Percentiles rank a stretch among this genome's conserved stretches.
Evolutionary conservation across 441 rosid genomes (phyloP).

Genomic region (Viola pubescens): DNA sequence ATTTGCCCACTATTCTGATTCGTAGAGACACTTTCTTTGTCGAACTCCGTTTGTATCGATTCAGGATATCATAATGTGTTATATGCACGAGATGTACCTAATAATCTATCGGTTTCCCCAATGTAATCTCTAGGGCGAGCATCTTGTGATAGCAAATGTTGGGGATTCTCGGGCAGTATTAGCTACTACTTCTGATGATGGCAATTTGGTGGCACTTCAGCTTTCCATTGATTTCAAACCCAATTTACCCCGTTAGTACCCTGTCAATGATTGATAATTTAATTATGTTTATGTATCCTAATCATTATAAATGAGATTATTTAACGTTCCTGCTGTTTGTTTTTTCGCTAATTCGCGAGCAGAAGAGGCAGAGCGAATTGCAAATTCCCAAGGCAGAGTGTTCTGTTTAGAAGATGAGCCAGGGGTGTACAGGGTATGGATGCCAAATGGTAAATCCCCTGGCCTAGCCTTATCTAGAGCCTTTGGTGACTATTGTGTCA

Average conservation of each 20-base stretch:
- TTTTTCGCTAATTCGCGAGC: constrained; percentile 10
- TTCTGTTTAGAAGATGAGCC: constrained; percentile 72
- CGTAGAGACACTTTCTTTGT: no score
- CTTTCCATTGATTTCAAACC: constrained; percentile 81
- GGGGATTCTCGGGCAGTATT: constrained; percentile 90
- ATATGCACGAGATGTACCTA: neutral
- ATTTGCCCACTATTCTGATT: no score
- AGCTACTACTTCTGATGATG: constrained; percentile 55
- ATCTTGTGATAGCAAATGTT: constrained; percentile 58
- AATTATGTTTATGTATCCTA: no score
- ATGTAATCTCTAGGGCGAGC: neutral
- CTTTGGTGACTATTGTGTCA: constrained; percentile 80
- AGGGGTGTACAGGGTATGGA: constrained; percentile 71
- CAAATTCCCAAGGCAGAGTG: constrained; percentile 51
- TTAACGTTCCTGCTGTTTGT: neutral
- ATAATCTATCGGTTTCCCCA: neutral
- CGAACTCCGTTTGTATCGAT: no score
- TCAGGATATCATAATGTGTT: neutral
- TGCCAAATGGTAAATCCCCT: constrained; percentile 50
- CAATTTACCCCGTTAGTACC: constrained; percentile 51
- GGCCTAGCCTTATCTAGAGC: constrained; percentile 91
- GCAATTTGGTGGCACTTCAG: constrained; percentile 58
- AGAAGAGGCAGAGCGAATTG: constrained; percentile 89
- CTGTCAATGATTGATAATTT: neutral
- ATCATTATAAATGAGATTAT: no score